These are phyloP conservation scores for Clathrus columnatus DNA, from an alignment of 768 basidiomycete genomes.

Conservation along the genomic window DNA sequence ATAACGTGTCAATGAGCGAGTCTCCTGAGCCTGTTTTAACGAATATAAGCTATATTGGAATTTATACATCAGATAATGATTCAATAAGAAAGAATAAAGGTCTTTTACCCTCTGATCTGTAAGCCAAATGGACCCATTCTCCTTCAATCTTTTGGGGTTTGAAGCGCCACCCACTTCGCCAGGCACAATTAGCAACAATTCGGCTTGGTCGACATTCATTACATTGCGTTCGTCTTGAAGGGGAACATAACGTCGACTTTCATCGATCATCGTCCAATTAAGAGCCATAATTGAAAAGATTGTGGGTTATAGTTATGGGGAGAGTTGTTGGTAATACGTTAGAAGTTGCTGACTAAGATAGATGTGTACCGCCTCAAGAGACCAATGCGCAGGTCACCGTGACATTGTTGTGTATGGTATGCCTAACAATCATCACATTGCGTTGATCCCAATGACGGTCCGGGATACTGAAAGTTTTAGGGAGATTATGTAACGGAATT, in stretches of 20 bases:
- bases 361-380: too few species aligned
- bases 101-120: slow-evolving; percentile 64
- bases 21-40: slow-evolving; percentile 18
- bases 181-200: slow-evolving; percentile 51
- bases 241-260: slow-evolving; percentile 51
- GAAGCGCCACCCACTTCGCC: slow-evolving; percentile 30
- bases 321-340: neutral
- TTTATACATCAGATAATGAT: neutral
- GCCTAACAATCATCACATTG: too few species aligned
- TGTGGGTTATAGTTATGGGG: too few species aligned
- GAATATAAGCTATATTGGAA: slow-evolving; percentile 51
- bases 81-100: slow-evolving; percentile 1
- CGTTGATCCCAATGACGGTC: too few species aligned
- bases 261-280: slow-evolving; percentile 66
- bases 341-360: too few species aligned
- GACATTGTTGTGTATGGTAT: too few species aligned
- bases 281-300: slow-evolving; percentile 64
- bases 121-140: slow-evolving; percentile 48
- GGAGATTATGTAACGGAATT: too few species aligned
- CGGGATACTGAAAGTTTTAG: too few species aligned
- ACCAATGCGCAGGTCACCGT: too few species aligned
- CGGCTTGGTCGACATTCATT: slow-evolving; percentile 46
- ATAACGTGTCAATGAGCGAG: slow-evolving; percentile 33
- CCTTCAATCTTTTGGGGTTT: slow-evolving; percentile 43
- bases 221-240: slow-evolving; percentile 55